A percentile compares a stretch with the other conserved stretches of the same genome.
Conservation (phyloP, 2,329 filamentous ascomycete genomes). For the Diaporthe longicolla region DNA sequence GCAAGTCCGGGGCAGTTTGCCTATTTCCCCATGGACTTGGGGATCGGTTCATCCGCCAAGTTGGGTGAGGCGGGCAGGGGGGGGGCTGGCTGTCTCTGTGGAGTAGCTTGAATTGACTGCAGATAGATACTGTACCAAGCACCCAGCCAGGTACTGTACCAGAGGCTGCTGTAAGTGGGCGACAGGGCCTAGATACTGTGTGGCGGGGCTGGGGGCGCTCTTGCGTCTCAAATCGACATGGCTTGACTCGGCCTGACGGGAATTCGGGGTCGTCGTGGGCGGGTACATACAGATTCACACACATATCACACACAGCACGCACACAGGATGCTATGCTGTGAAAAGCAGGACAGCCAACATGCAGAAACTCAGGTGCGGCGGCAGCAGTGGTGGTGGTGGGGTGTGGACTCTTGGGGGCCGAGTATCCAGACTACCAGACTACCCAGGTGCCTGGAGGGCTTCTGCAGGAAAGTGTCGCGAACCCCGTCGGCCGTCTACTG, state of each 20-base stretch:
- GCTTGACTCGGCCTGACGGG: conserved; percentile 18
- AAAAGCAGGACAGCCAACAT: not conserved
- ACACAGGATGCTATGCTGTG: too few species aligned
- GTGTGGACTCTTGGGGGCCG: not conserved
- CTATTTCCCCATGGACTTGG: conserved; percentile 41
- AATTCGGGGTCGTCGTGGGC: not conserved
- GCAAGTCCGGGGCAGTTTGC: conserved; percentile 42
- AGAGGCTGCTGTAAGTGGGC: not conserved
- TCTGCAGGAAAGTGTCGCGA: not conserved
- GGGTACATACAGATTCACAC: not conserved
- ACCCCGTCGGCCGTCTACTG: conserved; percentile 17
- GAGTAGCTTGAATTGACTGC: conserved; percentile 34
- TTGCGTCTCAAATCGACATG: conserved; percentile 8
- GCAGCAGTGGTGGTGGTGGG: conserved; percentile 11
- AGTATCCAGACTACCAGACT: not conserved
- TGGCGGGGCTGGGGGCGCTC: not conserved
- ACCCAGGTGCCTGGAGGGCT: too few species aligned
- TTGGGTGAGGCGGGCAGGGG: conserved; percentile 19
- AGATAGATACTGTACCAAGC: conserved; percentile 9
- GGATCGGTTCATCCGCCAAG: conserved; percentile 39
- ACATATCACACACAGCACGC: too few species aligned
- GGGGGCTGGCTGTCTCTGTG: conserved; percentile 14
- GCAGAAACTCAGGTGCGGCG: conserved; percentile 21
- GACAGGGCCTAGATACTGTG: conserved; percentile 9
- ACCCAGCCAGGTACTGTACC: not conserved